A percentile compares a stretch with the other conserved stretches of the same genome.
Evolutionary conservation across 2,329 filamentous ascomycete genomes (phyloP).

Genomic region (Beauveria brongniartii): DNA sequence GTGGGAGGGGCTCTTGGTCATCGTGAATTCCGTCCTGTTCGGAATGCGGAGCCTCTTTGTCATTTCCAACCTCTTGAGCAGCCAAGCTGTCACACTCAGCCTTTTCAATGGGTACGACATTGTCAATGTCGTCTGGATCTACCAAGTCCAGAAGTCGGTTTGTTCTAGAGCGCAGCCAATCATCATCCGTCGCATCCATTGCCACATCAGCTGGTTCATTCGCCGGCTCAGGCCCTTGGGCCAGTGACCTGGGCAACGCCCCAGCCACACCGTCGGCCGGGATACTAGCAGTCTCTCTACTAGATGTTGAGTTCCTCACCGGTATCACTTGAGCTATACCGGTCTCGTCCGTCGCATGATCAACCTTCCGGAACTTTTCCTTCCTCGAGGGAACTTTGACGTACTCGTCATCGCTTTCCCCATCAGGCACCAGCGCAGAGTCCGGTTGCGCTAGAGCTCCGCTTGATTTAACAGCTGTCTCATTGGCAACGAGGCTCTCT

Average conservation of each 20-base stretch:
- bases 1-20: constrained; percentile 14
- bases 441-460: constrained; percentile 16
- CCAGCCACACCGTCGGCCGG: not conserved
- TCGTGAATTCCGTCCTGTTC: constrained; percentile 24
- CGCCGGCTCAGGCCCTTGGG: constrained; percentile 18
- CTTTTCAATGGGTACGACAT: constrained; percentile 8
- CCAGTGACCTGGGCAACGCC: not conserved
- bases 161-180: constrained; percentile 87
- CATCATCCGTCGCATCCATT: constrained; percentile 60
- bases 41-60: constrained; percentile 20
- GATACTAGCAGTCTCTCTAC: not conserved
- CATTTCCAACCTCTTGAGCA: constrained; percentile 12
- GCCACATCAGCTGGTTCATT: constrained; percentile 13
- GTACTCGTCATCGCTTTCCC: constrained; percentile 68
- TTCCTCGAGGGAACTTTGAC: constrained; percentile 53
- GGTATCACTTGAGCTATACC: constrained; percentile 11
- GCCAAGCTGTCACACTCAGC: constrained; percentile 2
- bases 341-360: constrained; percentile 19
- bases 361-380: constrained; percentile 34
- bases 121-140: constrained; percentile 56
- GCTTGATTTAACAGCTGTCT: constrained; percentile 17
- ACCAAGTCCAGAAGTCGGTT: constrained; percentile 78
- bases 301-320: not conserved
- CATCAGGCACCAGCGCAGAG: constrained; percentile 36
- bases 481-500: constrained; percentile 26